phyloP scores from a whole-genome alignment of 2,329 filamentous ascomycete species.

The Exserohilum turcica region DNA sequence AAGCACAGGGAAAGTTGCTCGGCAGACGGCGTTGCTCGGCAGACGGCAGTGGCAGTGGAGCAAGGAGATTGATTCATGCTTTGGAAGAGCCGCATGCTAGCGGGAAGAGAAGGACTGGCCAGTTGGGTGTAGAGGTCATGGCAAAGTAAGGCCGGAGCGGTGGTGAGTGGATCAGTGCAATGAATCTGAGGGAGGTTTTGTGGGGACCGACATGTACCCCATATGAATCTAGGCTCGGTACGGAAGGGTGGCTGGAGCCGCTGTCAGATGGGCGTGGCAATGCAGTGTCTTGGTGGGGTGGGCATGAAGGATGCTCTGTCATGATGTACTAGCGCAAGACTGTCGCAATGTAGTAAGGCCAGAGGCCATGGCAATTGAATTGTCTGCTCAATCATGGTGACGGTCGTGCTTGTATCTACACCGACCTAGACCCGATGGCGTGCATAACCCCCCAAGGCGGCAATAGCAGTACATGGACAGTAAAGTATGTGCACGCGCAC shows the following conservation, averaged over 20 bases:
- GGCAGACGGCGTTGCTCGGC: not conserved
- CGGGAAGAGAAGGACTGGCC: not conserved
- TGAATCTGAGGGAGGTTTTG: constrained; percentile 4
- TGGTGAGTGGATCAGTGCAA: not conserved
- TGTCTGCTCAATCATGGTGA: not conserved
- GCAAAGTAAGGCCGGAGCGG: constrained; percentile 1
- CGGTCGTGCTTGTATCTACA: not conserved
- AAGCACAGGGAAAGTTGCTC: not conserved
- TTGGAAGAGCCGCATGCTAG: not conserved
- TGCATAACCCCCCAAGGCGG: constrained; percentile 2
- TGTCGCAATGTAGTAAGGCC: not conserved
- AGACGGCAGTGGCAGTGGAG: not conserved
- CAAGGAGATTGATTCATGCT: not conserved
- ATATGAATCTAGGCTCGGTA: constrained; percentile 14
- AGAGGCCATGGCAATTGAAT: not conserved
- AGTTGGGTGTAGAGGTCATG: not conserved
- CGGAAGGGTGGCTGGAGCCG: constrained; percentile 14
- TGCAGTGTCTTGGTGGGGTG: not conserved
- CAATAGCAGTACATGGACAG: not conserved
- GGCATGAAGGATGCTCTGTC: not conserved
- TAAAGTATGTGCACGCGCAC: not conserved
- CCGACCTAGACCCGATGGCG: not conserved
- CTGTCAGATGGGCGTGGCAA: not conserved
- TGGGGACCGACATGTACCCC: constrained; percentile 8
- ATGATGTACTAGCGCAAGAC: not conserved